phyloP scores from a whole-genome alignment of 2,329 filamentous ascomycete species.

The Colletotrichum musae region DNA sequence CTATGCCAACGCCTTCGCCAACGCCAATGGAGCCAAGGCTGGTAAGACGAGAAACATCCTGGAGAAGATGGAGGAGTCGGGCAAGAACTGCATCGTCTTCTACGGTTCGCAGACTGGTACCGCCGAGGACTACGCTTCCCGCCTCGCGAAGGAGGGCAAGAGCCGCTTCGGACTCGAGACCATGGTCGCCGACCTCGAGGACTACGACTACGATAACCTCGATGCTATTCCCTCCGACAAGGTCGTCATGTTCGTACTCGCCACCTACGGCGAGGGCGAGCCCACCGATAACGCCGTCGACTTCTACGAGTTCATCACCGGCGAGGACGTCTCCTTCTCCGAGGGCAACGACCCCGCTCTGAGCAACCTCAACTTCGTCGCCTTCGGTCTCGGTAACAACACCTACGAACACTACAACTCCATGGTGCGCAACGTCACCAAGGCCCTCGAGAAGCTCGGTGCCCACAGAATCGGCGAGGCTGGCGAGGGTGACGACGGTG shows the following conservation, averaged over 20 bases:
- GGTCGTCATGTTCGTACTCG: constrained; percentile 93
- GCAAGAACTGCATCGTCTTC: constrained; percentile 98
- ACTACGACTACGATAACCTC: constrained; percentile 96
- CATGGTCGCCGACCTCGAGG: constrained; percentile 98
- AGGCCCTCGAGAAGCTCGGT: constrained; percentile 84
- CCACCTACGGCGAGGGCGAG: constrained; percentile 98
- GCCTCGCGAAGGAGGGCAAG: constrained; percentile 96
- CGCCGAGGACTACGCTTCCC: constrained; percentile 96
- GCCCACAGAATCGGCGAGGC: constrained; percentile 87
- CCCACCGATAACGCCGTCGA: constrained; percentile 99
- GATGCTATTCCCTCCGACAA: constrained; percentile 92
- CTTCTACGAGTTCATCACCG: constrained; percentile 95
- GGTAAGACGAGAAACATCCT: constrained; percentile 92
- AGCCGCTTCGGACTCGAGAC: constrained; percentile 96
- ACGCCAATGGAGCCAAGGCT: constrained; percentile 78
- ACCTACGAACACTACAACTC: constrained; percentile 99
- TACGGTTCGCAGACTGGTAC: constrained; percentile 99
- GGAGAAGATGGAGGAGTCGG: constrained; percentile 94
- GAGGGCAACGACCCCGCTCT: constrained; percentile 82
- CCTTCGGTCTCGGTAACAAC: constrained; percentile 98
- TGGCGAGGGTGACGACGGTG: constrained; percentile 96
- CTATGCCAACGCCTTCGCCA: constrained; percentile 82
- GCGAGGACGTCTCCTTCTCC: constrained; percentile 86
- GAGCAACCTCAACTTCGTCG: constrained; percentile 88
- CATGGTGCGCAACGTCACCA: constrained; percentile 94